Percentiles rank a stretch among this genome's conserved stretches.
phyloP scores from a whole-genome alignment of 116 monocot genomes.

The Phalaenopsis hybrid region DNA sequence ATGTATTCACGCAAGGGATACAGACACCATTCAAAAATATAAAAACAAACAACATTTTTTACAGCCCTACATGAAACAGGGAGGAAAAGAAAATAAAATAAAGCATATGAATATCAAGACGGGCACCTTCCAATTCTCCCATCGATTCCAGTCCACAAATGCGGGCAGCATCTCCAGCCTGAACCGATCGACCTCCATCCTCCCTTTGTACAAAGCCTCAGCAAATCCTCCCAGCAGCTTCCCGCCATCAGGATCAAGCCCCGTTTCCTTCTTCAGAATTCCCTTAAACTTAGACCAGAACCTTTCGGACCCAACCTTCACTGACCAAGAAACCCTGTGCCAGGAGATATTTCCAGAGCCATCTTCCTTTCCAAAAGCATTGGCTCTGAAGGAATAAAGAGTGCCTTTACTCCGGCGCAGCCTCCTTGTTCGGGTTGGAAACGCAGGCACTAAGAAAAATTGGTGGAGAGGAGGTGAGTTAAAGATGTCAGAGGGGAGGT shows the following conservation, averaged over 20 bases:
- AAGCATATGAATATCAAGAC: neutral
- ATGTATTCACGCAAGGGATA: no score
- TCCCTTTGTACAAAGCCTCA: constrained; percentile 14
- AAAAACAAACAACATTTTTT: no score
- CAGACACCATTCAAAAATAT: no score
- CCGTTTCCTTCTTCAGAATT: constrained; percentile 45
- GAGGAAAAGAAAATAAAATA: no score
- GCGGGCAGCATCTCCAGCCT: constrained; percentile 24
- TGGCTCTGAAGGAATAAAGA: neutral
- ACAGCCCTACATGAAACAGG: no score
- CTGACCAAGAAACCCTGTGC: constrained; percentile 26
- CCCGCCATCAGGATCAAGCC: constrained; percentile 40
- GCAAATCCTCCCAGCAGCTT: constrained; percentile 13
- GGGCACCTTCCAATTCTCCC: constrained; percentile 75
- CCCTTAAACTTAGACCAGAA: constrained; percentile 31
- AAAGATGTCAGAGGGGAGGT: neutral
- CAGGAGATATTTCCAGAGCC: constrained; percentile 18
- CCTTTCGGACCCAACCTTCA: constrained; percentile 38
- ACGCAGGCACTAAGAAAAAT: neutral
- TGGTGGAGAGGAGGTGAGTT: neutral
- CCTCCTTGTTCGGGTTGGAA: neutral
- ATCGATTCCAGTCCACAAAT: constrained; percentile 59
- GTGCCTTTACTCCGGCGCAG: neutral
- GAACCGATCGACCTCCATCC: constrained; percentile 27
- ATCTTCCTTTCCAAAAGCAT: constrained; percentile 17